These are phyloP conservation scores for Metarhizium anisopliae DNA, from an alignment of 2,329 filamentous ascomycete genomes.

Conservation along the genomic window DNA sequence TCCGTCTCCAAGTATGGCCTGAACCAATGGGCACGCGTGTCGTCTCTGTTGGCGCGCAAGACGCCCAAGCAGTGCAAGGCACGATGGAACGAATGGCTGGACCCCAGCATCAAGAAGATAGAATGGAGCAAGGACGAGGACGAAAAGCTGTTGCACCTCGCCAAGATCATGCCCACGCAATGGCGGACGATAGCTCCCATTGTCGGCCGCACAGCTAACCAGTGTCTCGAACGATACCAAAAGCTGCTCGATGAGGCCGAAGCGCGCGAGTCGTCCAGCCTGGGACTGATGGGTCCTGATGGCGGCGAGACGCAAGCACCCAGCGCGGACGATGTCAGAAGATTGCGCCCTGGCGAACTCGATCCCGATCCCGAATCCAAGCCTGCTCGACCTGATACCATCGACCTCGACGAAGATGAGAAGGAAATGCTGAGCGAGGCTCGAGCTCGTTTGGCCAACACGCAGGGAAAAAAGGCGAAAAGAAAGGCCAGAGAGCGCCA, in stretches of 20 bases:
- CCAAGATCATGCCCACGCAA: slow-evolving; percentile 98
- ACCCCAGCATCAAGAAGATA: slow-evolving; percentile 95
- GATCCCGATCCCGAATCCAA: slow-evolving; percentile 98
- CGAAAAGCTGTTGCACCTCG: slow-evolving; percentile 90
- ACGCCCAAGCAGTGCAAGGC: slow-evolving; percentile 99
- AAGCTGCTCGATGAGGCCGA: slow-evolving; percentile 95
- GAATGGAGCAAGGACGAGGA: slow-evolving; percentile 99
- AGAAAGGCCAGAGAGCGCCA: slow-evolving; percentile 92
- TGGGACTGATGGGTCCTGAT: slow-evolving; percentile 76
- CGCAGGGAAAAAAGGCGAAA: slow-evolving; percentile 98
- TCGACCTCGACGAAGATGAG: slow-evolving; percentile 97
- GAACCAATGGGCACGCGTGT: slow-evolving; percentile 97
- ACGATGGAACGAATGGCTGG: slow-evolving; percentile 96
- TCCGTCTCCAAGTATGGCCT: slow-evolving; percentile 90
- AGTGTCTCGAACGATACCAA: slow-evolving; percentile 95
- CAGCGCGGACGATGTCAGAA: slow-evolving; percentile 84
- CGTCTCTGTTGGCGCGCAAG: slow-evolving; percentile 91
- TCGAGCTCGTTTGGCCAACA: slow-evolving; percentile 90
- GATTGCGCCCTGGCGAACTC: slow-evolving; percentile 81
- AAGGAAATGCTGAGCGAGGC: slow-evolving; percentile 99
- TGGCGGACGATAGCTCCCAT: slow-evolving; percentile 98
- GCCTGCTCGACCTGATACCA: slow-evolving; percentile 88
- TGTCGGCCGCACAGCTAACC: slow-evolving; percentile 90
- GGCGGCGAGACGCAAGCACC: slow-evolving; percentile 83
- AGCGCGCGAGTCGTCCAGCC: slow-evolving; percentile 72